Conservation (phyloP, 208 protist genomes). For the Tritrichomonas musculus region DNA sequence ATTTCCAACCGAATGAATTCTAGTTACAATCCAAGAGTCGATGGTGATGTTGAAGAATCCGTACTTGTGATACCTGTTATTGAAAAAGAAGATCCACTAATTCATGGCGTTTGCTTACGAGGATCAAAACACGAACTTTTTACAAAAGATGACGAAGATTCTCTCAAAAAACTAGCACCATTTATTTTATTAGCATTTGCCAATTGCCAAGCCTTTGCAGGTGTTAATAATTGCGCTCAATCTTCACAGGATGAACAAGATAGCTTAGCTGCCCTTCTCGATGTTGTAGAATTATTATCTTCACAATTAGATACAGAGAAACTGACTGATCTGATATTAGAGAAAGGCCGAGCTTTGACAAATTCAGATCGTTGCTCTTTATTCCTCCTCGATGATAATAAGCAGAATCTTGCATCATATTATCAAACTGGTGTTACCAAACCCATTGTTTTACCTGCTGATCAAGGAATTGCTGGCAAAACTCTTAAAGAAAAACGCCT, state of each 20-base stretch:
- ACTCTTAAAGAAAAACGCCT: not conserved
- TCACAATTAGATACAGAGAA: not conserved
- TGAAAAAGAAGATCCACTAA: not conserved
- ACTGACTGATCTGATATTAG: not conserved
- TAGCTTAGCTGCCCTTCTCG: not conserved
- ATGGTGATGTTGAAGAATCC: not conserved
- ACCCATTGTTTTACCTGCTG: constrained; percentile 33
- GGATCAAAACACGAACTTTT: not conserved
- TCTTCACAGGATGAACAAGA: not conserved
- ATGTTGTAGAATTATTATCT: not conserved
- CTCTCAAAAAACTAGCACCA: not conserved
- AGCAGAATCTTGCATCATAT: not conserved
- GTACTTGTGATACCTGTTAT: not conserved
- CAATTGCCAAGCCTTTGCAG: not conserved
- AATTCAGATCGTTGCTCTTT: not conserved
- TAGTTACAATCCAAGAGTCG: not conserved
- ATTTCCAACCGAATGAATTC: not conserved
- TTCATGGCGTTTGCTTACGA: not conserved
- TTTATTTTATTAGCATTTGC: not conserved
- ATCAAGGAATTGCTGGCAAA: constrained; percentile 41
- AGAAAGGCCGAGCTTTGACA: not conserved
- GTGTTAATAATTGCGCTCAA: not conserved
- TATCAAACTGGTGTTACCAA: not conserved
- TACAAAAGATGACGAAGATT: not conserved
- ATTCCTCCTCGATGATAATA: not conserved